Base-by-base conservation (phyloP, 495 filamentous ascomycete genomes). In the Trichoderma gamsii region DNA sequence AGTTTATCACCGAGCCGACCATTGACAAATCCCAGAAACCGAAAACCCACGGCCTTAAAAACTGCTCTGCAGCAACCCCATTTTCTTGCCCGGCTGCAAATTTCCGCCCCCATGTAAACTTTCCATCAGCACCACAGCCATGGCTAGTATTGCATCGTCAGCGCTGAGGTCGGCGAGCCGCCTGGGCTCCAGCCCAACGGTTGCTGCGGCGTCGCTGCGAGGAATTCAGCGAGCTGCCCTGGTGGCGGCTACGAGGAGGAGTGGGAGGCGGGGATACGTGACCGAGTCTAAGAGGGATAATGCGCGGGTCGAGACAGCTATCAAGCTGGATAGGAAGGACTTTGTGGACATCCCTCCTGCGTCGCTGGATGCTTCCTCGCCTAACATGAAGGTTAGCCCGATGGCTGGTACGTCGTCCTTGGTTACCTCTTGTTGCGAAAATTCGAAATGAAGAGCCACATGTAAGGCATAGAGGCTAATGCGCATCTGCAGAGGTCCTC, bases 221-320 rank as follows among this genome's bases (percentile, higher is more conserved):
- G 73, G 77, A 73, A 75, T 76, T 71, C 74, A 75, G 69, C 70
- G 71, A 67, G 74, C 81, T 76, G 77, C 81, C 72, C 72, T 68
- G 12, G 68, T 72, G 35, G 63, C 72, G 16, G 63, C 74, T 23
- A 70, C 69, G 46, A 63, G 52, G 70, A 73, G 71, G 67, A 64
- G 70, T 29, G 68, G 77, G 41, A 76, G 76, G 68, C 85, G 93
- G 70, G 81, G 78, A 72, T 97, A 96, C 82, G 92, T 96, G 70
- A 89, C 92, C n/a, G 88, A 92, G 77, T 88, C 91, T 71, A 91
- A 90, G 79, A 82, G 87, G 69, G 86, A 86, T 69, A 86, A 88
- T 78, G 93, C 93, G 27, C 90, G 93, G 73, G 91, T 96, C 74
- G 93, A 96, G 69, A 89, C 88, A 15, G 86, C 91, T 41, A 92